A percentile compares a stretch with the other conserved stretches of the same genome.
Conservation (phyloP, 495 filamentous ascomycete species). For the Cenococcum geophilum region DNA sequence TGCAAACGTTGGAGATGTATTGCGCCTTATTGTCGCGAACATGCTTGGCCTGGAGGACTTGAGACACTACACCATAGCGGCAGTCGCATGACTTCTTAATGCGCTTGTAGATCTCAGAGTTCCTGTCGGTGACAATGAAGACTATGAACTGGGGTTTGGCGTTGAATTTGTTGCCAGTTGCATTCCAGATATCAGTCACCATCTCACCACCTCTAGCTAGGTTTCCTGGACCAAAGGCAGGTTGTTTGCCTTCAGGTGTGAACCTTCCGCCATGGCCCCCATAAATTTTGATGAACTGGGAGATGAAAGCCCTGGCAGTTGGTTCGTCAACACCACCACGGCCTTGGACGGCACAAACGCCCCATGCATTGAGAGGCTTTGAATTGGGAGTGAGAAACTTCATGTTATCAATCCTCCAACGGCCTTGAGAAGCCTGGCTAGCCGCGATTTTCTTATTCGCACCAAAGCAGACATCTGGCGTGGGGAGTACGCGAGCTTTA, state of each 20-base stretch:
- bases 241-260: slow-evolving; percentile 30
- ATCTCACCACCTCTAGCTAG: slow-evolving; percentile 47
- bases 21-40: slow-evolving; percentile 59
- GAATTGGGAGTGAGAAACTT: slow-evolving; percentile 62
- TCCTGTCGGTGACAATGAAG: slow-evolving; percentile 64
- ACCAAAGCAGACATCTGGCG: slow-evolving; percentile 61
- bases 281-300: slow-evolving; percentile 57
- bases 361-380: slow-evolving; percentile 61
- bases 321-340: slow-evolving; percentile 30
- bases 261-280: slow-evolving; percentile 65
- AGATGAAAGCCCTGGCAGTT: slow-evolving; percentile 50
- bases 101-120: slow-evolving; percentile 59
- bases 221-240: slow-evolving; percentile 36
- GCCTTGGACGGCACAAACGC: slow-evolving; percentile 51
- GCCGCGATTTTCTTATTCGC: slow-evolving; percentile 35
- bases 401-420: slow-evolving; percentile 79
- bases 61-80: slow-evolving; percentile 69
- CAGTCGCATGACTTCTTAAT: slow-evolving; percentile 81
- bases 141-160: slow-evolving; percentile 46
- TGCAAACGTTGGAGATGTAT: slow-evolving; percentile 79
- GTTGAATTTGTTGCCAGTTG: slow-evolving; percentile 43
- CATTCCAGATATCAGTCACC: slow-evolving; percentile 49
- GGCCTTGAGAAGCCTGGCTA: slow-evolving; percentile 56
- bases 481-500: slow-evolving; percentile 63
- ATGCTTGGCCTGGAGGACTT: slow-evolving; percentile 58